Base-by-base conservation (phyloP, 2,329 filamentous ascomycete genomes). In the Talaromyces sp. region DNA sequence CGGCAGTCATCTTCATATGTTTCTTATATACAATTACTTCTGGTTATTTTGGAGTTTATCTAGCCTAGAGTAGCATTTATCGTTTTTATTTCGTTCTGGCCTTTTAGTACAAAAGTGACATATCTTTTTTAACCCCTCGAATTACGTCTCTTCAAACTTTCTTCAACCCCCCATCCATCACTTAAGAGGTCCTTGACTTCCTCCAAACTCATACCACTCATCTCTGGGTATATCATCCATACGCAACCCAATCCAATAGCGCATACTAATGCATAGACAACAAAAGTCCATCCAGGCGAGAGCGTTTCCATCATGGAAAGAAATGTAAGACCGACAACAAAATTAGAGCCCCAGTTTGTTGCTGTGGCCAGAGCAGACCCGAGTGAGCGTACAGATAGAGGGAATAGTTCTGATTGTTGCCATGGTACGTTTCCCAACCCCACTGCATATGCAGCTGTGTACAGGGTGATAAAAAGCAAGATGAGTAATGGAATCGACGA, bases 341-440 rank as follows among this genome's bases (percentile, higher is more conserved):
- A 95, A 72, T 98, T 98, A 26, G 89, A 87, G 4, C 83, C 84
- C 93, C 93, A 98, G 70, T 89, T 97, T 7, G 90, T 96, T 5
- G 87, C 88, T 8, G 93, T 84, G 8, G 83, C 80, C 29, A 87
- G 71, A 14, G 81, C 80, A 1, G 85, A 87, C 32, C 85, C 84
- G 19, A 86, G 75, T 71, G 85, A 88, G 63, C 88, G 83, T 55
- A 89, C 80, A 19, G 80, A 77, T 19, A 84, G 71, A 0, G 92
- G 89, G 70, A 97, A 97, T 32, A 96, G 83, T 77, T 98, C 93
- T 67, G 88, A 91, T 77, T 96, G 93, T 82, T 96, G 93, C 93
- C 93, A 98, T 0, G 93, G 93, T 2, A 98, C 91, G 68, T 92
- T 96, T 9, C 93, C 93, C 2, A 98, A 82, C 2, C 93, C 93